Evolutionary conservation across 2,329 filamentous ascomycete genomes (phyloP).

Genomic region (Grosmannia serpens): DNA sequence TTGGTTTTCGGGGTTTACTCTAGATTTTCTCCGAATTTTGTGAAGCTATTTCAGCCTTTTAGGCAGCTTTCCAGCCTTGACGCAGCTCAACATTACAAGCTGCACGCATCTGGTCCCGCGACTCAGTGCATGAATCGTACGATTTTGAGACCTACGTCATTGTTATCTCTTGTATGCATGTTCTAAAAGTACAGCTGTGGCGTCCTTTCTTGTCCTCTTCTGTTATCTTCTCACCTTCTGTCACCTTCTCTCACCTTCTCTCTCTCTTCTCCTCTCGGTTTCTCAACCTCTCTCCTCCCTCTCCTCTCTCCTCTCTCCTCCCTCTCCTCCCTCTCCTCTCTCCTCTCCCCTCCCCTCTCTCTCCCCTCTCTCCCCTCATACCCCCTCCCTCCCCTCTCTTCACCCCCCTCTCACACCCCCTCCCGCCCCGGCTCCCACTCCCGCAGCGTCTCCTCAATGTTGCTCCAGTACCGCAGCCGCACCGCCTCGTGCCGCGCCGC

Average conservation of each 20-base stretch:
- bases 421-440: constrained; percentile 73
- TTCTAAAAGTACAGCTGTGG: too few relatives aligned
- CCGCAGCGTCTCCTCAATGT: constrained; percentile 67
- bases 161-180: too few relatives aligned
- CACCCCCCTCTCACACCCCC: constrained; percentile 28
- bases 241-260: too few relatives aligned
- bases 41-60: not conserved
- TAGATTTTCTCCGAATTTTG: too few relatives aligned
- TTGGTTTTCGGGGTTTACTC: not conserved
- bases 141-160: too few relatives aligned
- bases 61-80: too few relatives aligned
- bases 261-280: too few relatives aligned
- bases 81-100: too few relatives aligned
- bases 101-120: too few relatives aligned
- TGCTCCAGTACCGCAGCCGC: constrained; percentile 78
- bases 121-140: too few relatives aligned
- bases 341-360: not conserved
- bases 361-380: not conserved
- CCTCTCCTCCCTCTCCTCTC: not conserved
- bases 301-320: not conserved
- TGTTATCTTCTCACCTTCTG: too few relatives aligned
- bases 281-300: not conserved
- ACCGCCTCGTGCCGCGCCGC: constrained; percentile 62
- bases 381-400: not conserved
- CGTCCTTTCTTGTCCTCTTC: too few relatives aligned